These are phyloP conservation scores for Thielaviopsis euricoi DNA, from an alignment of 2,329 filamentous ascomycete genomes.

Conservation along the genomic window DNA sequence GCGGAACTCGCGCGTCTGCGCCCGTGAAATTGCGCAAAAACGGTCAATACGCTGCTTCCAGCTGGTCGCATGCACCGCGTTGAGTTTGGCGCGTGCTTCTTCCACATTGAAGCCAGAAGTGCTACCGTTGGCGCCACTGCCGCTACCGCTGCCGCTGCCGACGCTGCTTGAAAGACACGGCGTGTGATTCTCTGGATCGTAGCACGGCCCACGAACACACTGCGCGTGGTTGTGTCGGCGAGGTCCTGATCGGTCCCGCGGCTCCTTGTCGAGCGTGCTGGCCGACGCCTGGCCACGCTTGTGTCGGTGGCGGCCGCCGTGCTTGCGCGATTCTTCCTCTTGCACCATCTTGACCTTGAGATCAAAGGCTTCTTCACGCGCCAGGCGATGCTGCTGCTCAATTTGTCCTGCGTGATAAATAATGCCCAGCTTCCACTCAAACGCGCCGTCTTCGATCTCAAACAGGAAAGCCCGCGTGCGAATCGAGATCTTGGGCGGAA, in stretches of 20 bases:
- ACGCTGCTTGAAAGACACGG: slow-evolving; percentile 19
- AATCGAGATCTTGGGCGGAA: slow-evolving; percentile 71
- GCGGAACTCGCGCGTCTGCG: slow-evolving; percentile 63
- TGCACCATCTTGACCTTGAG: slow-evolving; percentile 74
- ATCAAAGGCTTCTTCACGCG: slow-evolving; percentile 76
- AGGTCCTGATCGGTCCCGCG: slow-evolving; percentile 29
- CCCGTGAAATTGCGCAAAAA: slow-evolving; percentile 50
- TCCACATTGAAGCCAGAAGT: slow-evolving; percentile 42
- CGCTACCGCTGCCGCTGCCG: background rate
- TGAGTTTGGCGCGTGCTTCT: slow-evolving; percentile 59
- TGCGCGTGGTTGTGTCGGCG: background rate
- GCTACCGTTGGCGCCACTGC: background rate
- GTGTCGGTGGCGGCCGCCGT: slow-evolving; percentile 30
- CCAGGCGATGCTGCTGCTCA: slow-evolving; percentile 79
- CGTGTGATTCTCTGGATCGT: slow-evolving; percentile 59
- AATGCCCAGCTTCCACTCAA: slow-evolving; percentile 91
- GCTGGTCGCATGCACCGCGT: slow-evolving; percentile 69
- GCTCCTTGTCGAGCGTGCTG: slow-evolving; percentile 10
- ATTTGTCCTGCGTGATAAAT: slow-evolving; percentile 82
- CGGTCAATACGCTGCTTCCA: slow-evolving; percentile 87
- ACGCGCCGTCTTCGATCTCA: slow-evolving; percentile 87
- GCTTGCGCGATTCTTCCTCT: slow-evolving; percentile 47
- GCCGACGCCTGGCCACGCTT: slow-evolving; percentile 18
- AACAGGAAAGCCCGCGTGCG: slow-evolving; percentile 71
- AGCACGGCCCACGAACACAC: slow-evolving; percentile 47